Base-by-base conservation (phyloP, 1,284 basidiomycete species). In the Austroboletus rostrupii region DNA sequence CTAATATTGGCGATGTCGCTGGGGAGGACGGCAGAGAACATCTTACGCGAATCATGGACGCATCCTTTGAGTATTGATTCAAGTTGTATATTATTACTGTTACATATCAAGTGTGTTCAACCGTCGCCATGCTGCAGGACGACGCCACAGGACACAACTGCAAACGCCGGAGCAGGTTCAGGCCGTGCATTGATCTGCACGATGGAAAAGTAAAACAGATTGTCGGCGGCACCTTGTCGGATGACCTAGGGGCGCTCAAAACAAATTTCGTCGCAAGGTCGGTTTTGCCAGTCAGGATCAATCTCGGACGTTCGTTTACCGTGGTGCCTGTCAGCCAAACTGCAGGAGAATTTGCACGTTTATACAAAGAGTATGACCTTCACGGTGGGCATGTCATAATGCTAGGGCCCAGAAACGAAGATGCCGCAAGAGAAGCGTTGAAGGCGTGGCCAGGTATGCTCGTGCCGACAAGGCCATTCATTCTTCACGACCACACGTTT, bases 141-240 rank as follows among this genome's bases (percentile, higher is more conserved):
- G 9, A 40, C 43, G 12, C 32, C n/a, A 41, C 38, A 23, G 65
- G 62, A 65, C 41, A 50, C 43, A 37, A 52, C 44, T 31, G 48
- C 46, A 56, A 33, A 47, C 57, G 50, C 16, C 55, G 52, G 47
- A 66, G 59, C 42, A 59, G 79, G 44, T 99, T 99, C 73, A 80
- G 89, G 49, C 97, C 97, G 12, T 99, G 97, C 69, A 98, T 99
- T 61, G 97, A 99, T 70, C 79, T 99, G 23, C 97, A 99, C 72
- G 81, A 86, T 54, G 94, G 94, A 11, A 76, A 91, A 61, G 97
- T 99, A 50, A 99, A 99, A 71, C 97, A 99, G 72, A 99, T 99
- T 53, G 93, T 99, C 11, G 97, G 97, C 26, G 93, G 94, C 2
- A 96, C 93, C 1, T 77, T 99, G 29, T 85, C 83, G 10, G 84